phyloP scores from a whole-genome alignment of 345 rosid species.

The Brassica nigra region DNA sequence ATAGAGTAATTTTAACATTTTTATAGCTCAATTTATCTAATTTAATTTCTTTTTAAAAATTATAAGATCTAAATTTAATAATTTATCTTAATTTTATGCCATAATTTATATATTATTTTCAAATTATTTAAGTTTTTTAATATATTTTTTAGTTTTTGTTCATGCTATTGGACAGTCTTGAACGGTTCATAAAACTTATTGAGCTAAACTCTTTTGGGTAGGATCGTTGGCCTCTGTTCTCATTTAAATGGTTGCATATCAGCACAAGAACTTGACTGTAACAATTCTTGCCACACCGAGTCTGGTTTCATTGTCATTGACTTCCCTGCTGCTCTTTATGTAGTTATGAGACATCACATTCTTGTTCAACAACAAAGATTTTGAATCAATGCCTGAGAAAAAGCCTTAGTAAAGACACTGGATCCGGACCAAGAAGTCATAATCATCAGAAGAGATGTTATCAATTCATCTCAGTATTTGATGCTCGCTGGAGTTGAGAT shows the following conservation, averaged over 20 bases:
- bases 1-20: too few relatives aligned
- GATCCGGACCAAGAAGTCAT: conserved; percentile 46
- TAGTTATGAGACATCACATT: conserved; percentile 59
- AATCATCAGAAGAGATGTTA: conserved; percentile 34
- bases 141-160: too few relatives aligned
- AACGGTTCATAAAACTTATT: too few relatives aligned
- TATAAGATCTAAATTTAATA: too few relatives aligned
- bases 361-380: conserved; percentile 50
- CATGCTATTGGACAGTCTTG: too few relatives aligned
- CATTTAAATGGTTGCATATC: conserved; percentile 53
- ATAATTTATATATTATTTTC: too few relatives aligned
- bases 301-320: conserved; percentile 48
- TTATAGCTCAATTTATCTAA: too few relatives aligned
- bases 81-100: too few relatives aligned
- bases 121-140: too few relatives aligned
- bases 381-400: conserved; percentile 50
- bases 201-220: too few relatives aligned
- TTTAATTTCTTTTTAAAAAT: too few relatives aligned
- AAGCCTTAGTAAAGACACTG: conserved; percentile 47
- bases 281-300: conserved; percentile 68
- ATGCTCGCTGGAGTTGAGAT: conserved; percentile 55
- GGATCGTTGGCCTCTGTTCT: conserved; percentile 53
- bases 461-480: conserved; percentile 35
- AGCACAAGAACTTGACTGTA: conserved; percentile 42
- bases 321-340: conserved; percentile 57